Percentiles rank a stretch among this genome's conserved stretches.
Conservation (phyloP, 75 land plant genomes). For the Pinus taeda region DNA sequence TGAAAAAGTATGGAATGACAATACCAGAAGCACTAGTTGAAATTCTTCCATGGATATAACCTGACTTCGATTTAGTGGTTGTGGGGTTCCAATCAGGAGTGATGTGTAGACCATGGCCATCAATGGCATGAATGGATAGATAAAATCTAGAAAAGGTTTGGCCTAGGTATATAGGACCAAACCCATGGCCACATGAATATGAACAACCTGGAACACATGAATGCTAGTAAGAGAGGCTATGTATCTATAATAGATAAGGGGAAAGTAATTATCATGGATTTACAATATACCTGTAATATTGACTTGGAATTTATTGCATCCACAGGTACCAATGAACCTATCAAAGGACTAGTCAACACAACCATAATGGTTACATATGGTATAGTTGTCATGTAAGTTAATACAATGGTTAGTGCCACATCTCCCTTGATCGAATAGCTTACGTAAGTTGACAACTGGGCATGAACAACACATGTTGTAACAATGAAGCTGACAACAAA, state of each 20-base stretch:
- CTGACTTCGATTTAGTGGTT: constrained; percentile 65
- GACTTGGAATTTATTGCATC: constrained; percentile 91
- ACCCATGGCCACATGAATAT: constrained; percentile 77
- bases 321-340: constrained; percentile 97
- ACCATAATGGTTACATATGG: constrained; percentile 81
- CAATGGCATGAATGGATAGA: constrained; percentile 88
- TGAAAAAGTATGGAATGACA: constrained; percentile 75
- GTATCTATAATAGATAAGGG: background rate
- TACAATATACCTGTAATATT: constrained; percentile 73
- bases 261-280: background rate
- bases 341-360: constrained; percentile 75
- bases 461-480: constrained; percentile 88
- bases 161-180: constrained; percentile 84
- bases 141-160: constrained; percentile 56
- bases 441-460: constrained; percentile 94
- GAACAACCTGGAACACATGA: constrained; percentile 65
- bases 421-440: constrained; percentile 86
- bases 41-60: constrained; percentile 73
- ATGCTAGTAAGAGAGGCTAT: background rate
- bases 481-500: constrained; percentile 91
- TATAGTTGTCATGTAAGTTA: constrained; percentile 78
- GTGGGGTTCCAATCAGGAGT: constrained; percentile 93
- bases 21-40: constrained; percentile 57
- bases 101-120: constrained; percentile 97
- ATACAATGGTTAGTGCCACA: constrained; percentile 87